Conservation (phyloP, 192 early-diverging fungal species). For the Backusella macrospora region DNA sequence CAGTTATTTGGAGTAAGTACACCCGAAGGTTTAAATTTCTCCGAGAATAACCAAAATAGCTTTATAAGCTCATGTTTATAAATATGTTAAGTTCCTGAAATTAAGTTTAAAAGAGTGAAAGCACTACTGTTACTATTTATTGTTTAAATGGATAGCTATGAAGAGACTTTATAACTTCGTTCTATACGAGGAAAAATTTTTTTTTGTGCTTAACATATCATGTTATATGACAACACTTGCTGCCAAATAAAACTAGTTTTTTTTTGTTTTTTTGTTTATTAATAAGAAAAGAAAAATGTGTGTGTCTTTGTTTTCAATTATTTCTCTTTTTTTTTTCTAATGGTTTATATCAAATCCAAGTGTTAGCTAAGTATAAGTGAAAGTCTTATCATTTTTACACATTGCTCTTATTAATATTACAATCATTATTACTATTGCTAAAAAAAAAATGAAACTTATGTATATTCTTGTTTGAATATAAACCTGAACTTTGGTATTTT, state of each 20-base stretch:
- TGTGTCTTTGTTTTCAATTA: too few species aligned
- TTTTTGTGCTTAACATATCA: too few species aligned
- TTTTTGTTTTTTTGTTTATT: too few species aligned
- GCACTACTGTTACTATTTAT: not conserved
- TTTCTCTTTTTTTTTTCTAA: too few species aligned
- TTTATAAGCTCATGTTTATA: not conserved
- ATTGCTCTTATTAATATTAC: too few species aligned
- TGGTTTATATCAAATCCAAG: too few species aligned
- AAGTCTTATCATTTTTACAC: too few species aligned
- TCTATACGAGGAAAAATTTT: not conserved
- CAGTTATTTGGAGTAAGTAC: too few species aligned
- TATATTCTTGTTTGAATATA: not conserved
- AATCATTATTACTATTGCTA: not conserved
- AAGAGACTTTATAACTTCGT: not conserved
- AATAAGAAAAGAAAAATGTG: too few species aligned
- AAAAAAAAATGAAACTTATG: not conserved
- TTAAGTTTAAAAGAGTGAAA: not conserved
- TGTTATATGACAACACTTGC: too few species aligned
- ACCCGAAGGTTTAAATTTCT: not conserved
- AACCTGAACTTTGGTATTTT: constrained; percentile 1
- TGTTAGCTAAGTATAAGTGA: too few species aligned
- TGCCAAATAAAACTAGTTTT: too few species aligned
- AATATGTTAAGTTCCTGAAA: not conserved
- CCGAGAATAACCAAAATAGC: not conserved
- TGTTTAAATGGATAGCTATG: not conserved